Evolutionary conservation across 805 yeast genomes (phyloP).

Genomic region (Cyberlindnera subsufficiens): DNA sequence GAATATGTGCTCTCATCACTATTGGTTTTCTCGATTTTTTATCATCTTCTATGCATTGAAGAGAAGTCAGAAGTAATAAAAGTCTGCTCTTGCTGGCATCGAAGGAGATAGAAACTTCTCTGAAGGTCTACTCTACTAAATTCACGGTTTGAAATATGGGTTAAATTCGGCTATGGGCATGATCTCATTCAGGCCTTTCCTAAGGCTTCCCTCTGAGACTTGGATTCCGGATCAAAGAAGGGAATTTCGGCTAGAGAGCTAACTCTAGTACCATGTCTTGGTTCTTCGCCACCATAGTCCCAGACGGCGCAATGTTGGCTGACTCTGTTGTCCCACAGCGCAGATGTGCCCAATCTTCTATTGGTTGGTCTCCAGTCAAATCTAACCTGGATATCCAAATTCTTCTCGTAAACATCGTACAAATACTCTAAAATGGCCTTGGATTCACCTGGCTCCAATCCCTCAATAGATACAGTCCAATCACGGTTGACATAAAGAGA

Average conservation of each 20-base stretch:
- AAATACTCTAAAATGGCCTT: constrained; percentile 39
- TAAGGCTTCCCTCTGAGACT: constrained; percentile 48
- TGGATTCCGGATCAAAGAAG: constrained; percentile 41
- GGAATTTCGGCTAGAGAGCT: constrained; percentile 50
- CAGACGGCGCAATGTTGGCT: constrained; percentile 44
- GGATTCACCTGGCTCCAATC: constrained; percentile 43
- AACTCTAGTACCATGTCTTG: constrained; percentile 50
- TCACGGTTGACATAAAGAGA: constrained; percentile 44
- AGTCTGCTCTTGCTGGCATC: too few species aligned
- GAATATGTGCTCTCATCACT: too few species aligned
- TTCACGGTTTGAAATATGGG: too few species aligned
- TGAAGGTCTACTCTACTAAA: too few species aligned
- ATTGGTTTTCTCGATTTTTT: too few species aligned
- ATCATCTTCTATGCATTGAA: too few species aligned
- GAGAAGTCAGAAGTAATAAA: too few species aligned
- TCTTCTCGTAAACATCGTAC: constrained; percentile 38
- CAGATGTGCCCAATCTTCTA: constrained; percentile 38
- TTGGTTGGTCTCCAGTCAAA: constrained; percentile 42
- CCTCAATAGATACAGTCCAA: constrained; percentile 43
- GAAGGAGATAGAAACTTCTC: too few species aligned
- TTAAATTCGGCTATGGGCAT: too few species aligned
- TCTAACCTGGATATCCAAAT: constrained; percentile 50
- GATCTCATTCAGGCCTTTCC: constrained; percentile 24
- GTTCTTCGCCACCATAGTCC: constrained; percentile 45
- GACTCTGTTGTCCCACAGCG: constrained; percentile 56